Evolutionary conservation across 257 asterid genomes (phyloP), one percentile per base, ranked within the genome.

Genomic region (Plantago ovata): DNA sequence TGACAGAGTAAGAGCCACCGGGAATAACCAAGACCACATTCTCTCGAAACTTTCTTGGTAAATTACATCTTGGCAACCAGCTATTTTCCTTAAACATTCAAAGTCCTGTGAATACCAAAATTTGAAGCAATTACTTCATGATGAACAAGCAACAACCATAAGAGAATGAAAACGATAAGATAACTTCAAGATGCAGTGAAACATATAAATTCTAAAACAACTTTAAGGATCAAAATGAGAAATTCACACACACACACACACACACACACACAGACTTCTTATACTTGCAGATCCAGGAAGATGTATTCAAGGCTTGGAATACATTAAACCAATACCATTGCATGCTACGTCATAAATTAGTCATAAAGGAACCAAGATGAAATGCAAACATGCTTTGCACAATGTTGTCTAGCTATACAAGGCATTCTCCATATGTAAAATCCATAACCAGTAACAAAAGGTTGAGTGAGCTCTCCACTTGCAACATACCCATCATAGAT

Each of bases 11-110:
- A 70, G 72, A 51, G 95, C 97, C 66, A 93, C 87, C 0, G 98
- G 97, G 69, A 84, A 93, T 64, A 93, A 59, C 97, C 97, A 93
- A 45, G 76, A 78, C 98, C 98, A 93, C 75, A 93, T 53, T 68
- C 81, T 84, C 79, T 89, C 97, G 7, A 93, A 93, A 64, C 81
- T 65, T 59, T 76, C 92, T 73, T 75, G 87, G 44, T 80, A 71
- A 58, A 82, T 90, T 39, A 78, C 42, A 23, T 82, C 98, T 63
- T 75, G 82, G 54, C 87, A 84, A 44, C 95, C 94, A 5, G 81
- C 79, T 53, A 89, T 68, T 76, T 79, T 79, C 77, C 84, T 73
- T 64, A 92, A 73, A 62, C 94, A 77, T 70, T 80, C 85, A 2
- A 88, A 75, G 67, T 92, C 98, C 98, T 88, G 77, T 21, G 21